Conservation (phyloP, 495 filamentous ascomycete species). For the Xylaria scruposa region DNA sequence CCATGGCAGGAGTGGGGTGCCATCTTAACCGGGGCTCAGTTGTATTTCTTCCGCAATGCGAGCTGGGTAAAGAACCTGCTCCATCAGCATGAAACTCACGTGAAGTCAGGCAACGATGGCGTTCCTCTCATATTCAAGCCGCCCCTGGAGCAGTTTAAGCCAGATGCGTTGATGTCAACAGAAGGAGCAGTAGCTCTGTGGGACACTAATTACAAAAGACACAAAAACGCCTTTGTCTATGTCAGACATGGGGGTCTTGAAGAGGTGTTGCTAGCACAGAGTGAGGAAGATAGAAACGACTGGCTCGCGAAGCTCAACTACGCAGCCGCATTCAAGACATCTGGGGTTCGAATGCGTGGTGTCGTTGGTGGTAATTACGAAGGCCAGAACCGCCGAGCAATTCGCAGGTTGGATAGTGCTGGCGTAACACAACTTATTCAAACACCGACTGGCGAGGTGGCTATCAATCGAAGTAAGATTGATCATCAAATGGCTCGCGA, state of each 20-base stretch:
- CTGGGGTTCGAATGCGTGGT: conserved; percentile 88
- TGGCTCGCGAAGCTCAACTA: conserved; percentile 98
- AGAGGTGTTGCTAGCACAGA: conserved; percentile 89
- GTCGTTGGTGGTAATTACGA: conserved; percentile 87
- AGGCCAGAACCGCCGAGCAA: conserved; percentile 75
- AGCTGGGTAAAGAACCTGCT: conserved; percentile 91
- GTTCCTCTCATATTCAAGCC: conserved; percentile 86
- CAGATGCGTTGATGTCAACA: conserved; percentile 89
- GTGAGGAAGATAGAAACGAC: conserved; percentile 91
- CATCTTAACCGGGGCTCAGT: conserved; percentile 89
- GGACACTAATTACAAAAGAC: conserved; percentile 88
- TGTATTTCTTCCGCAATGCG: conserved; percentile 95
- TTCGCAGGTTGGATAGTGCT: conserved; percentile 67
- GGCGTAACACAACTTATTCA: conserved; percentile 64
- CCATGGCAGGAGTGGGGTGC: conserved; percentile 99
- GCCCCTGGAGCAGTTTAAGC: conserved; percentile 88
- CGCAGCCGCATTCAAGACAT: conserved; percentile 88
- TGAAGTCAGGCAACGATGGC: conserved; percentile 69
- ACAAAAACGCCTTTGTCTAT: conserved; percentile 94
- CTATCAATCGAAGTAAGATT: conserved; percentile 69
- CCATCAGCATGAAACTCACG: conserved; percentile 80
- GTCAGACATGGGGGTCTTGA: conserved; percentile 88
- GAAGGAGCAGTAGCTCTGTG: conserved; percentile 88
- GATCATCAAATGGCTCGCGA: conserved; percentile 82
- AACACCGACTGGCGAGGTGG: conserved; percentile 73